These are phyloP conservation scores for Boletellus ananiceps DNA, from an alignment of 768 basidiomycete species.

Conservation along the genomic window DNA sequence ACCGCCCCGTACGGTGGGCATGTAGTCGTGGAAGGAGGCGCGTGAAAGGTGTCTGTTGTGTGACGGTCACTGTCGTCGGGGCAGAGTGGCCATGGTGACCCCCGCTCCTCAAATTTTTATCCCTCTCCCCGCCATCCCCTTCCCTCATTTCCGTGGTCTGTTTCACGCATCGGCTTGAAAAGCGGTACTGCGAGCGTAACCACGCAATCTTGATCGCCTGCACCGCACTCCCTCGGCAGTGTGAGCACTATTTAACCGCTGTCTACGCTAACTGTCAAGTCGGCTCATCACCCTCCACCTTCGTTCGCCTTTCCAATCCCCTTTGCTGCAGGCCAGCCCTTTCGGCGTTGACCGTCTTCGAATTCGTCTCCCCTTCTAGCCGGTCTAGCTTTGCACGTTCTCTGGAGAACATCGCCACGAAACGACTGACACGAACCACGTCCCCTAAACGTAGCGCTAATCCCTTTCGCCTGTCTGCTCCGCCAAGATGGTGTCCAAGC, in stretches of 20 bases:
- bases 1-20: slow-evolving; percentile 35
- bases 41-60: not conserved
- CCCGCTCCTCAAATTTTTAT: not conserved
- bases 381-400: slow-evolving; percentile 43
- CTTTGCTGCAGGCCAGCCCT: slow-evolving; percentile 40
- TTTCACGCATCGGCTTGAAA: not conserved
- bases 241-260: slow-evolving; percentile 7
- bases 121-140: not conserved
- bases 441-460: slow-evolving; percentile 7
- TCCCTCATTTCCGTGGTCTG: not conserved
- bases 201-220: not conserved
- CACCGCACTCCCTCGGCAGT: not conserved
- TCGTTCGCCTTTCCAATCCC: slow-evolving; percentile 1
- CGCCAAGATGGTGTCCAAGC: slow-evolving; percentile 62
- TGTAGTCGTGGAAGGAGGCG: not conserved
- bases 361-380: slow-evolving; percentile 30
- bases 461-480: not conserved
- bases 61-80: too few species aligned
- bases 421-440: too few species aligned
- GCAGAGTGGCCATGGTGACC: slow-evolving; percentile 22
- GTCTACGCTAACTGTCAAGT: not conserved
- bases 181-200: not conserved
- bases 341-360: slow-evolving; percentile 69
- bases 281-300: not conserved
- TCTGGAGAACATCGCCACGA: slow-evolving; percentile 43